phyloP scores from a whole-genome alignment of 116 monocot species.

The Dioscorea cayenensis region DNA sequence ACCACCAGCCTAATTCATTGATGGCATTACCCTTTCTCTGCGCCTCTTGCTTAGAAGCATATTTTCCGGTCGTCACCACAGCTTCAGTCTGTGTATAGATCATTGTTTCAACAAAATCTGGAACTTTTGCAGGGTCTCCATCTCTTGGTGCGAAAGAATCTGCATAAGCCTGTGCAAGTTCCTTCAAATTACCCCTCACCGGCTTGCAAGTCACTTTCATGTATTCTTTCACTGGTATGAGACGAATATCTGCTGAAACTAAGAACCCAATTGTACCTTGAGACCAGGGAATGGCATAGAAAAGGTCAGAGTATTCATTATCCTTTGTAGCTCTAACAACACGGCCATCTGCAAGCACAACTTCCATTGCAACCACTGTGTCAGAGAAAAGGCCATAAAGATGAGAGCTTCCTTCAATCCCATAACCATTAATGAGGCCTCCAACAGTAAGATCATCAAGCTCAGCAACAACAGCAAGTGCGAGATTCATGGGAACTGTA shows the following conservation, averaged over 20 bases:
- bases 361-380: conserved; percentile 61
- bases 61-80: conserved; percentile 50
- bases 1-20: conserved; percentile 62
- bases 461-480: conserved; percentile 67
- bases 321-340: conserved; percentile 63
- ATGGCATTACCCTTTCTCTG: conserved; percentile 46
- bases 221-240: conserved; percentile 56
- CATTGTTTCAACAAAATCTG: conserved; percentile 61
- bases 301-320: conserved; percentile 63
- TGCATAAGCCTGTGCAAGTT: conserved; percentile 49
- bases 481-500: conserved; percentile 60
- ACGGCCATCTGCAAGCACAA: conserved; percentile 66
- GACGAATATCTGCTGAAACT: conserved; percentile 63
- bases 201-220: conserved; percentile 58
- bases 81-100: conserved; percentile 38
- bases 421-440: conserved; percentile 75
- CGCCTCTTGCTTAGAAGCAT: conserved; percentile 62
- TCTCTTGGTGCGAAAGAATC: conserved; percentile 71
- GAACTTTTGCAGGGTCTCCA: conserved; percentile 45
- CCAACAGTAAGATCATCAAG: conserved; percentile 79
- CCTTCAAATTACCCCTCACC: conserved; percentile 30
- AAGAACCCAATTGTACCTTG: conserved; percentile 57
- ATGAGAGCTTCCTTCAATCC: conserved; percentile 69
- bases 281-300: conserved; percentile 57
- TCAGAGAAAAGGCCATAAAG: conserved; percentile 65